phyloP scores from a whole-genome alignment of 345 rosid species.

The Theobroma cacao region DNA sequence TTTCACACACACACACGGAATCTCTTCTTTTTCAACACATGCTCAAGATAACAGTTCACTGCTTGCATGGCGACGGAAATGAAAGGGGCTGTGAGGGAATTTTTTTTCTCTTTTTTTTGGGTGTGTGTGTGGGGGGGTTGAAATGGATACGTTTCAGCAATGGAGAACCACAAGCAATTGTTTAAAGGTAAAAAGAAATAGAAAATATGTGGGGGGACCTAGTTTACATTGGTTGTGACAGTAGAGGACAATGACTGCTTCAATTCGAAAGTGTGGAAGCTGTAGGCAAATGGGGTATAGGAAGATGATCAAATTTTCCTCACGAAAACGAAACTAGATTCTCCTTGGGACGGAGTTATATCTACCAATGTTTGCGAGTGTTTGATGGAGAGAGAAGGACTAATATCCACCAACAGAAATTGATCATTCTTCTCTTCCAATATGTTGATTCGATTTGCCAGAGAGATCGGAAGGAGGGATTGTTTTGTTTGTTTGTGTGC shows the following conservation, averaged over 20 bases:
- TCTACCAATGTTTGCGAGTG: not conserved
- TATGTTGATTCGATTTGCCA: not conserved
- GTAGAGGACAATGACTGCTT: slow-evolving; percentile 22
- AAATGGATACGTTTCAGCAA: slow-evolving; percentile 22
- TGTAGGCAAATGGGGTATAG: not conserved
- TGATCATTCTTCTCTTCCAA: not conserved
- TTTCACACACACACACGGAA: too few species aligned
- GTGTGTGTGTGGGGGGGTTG: not conserved
- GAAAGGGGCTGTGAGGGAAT: not conserved
- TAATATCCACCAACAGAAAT: slow-evolving; percentile 10
- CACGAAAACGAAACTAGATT: not conserved
- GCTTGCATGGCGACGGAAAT: not conserved
- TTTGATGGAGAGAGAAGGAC: not conserved
- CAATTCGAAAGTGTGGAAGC: not conserved
- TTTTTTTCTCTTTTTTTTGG: not conserved
- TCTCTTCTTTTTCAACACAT: too few species aligned
- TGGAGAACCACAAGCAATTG: slow-evolving; percentile 32
- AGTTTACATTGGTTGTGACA: not conserved
- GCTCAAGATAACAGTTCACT: not conserved
- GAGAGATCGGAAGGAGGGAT: not conserved
- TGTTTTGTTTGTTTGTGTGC: not conserved
- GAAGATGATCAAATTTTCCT: not conserved
- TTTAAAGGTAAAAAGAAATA: not conserved
- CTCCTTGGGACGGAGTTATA: not conserved
- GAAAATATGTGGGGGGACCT: slow-evolving; percentile 12